Percentiles rank a stretch among this genome's conserved stretches.
Conservation (phyloP, 2,329 filamentous ascomycete species). For the Taxawa tesnikishii region DNA sequence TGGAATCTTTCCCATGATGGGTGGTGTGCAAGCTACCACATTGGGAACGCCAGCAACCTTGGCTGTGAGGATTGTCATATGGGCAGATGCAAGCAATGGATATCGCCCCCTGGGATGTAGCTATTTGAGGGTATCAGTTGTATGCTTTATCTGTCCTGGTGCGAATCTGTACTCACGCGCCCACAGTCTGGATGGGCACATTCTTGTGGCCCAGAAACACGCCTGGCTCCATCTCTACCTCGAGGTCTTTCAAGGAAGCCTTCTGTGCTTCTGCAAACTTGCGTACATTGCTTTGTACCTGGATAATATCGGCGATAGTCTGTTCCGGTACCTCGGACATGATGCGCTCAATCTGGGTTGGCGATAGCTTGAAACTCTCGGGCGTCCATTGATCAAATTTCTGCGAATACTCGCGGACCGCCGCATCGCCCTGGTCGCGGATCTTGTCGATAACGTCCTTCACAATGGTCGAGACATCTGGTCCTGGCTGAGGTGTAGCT, state of each 20-base stretch:
- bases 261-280: conserved; percentile 36
- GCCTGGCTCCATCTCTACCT: conserved; percentile 38
- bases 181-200: conserved; percentile 33
- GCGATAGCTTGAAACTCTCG: conserved; percentile 34
- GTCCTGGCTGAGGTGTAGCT: not conserved
- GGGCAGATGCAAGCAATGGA: conserved; percentile 39
- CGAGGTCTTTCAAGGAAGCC: conserved; percentile 36
- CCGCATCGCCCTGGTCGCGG: conserved; percentile 32
- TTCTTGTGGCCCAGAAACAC: conserved; percentile 40
- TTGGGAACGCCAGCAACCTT: conserved; percentile 41
- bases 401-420: conserved; percentile 37
- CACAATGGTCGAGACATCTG: conserved; percentile 24
- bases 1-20: conserved; percentile 36
- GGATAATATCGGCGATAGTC: conserved; percentile 41
- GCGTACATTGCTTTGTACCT: conserved; percentile 38
- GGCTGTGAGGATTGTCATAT: conserved; percentile 45
- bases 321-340: conserved; percentile 34
- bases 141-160: too few relatives aligned
- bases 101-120: conserved; percentile 42
- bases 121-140: conserved; percentile 8
- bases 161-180: conserved; percentile 16
- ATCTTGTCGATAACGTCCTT: conserved; percentile 36
- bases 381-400: conserved; percentile 45
- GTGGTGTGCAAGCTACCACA: conserved; percentile 40
- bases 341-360: conserved; percentile 29